Base-by-base conservation (phyloP, 345 rosid species). In the Aegle marmelos region DNA sequence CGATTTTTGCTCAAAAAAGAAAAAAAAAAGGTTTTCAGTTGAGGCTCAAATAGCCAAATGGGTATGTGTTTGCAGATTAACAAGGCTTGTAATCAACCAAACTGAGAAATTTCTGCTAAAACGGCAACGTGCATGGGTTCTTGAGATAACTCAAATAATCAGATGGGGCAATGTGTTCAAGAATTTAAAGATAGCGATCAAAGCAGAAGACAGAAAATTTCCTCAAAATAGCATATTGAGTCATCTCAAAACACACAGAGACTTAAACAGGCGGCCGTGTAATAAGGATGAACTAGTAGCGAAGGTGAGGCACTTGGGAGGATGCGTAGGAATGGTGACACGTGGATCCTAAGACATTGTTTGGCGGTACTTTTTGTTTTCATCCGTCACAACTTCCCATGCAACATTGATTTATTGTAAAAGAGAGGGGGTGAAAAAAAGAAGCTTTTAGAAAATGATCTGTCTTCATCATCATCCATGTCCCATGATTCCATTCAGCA, bases 31-130 rank as follows among this genome's bases (percentile, higher is more conserved):
- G 25, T 13, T 41, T 74, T 16, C 60, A 53, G 25, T 61, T 67
- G 45, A 6, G 28, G 9, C 77, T 66, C 59, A 73, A 56, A 79
- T 10, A 73, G 67, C 48, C 56, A 80, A 50, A 53, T 25, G 75
- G 53, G 70, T 64, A 54, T 30, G 54, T 2, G 64, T 74, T 24
- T 70, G 28, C 37, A 68, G 60, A 56, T 58, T 33, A 45, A 28
- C 48, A 54, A 77, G 22, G 37, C 58, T 64, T 28, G n/a, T 31
- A 56, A 76, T 67, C 65, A 64, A 64, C 24, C 61, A 64, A 34
- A 66, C 25, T 53, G 10, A 59, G 4, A 56, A 68, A 59, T 22
- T 70, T 48, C 45, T 17, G 25, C 21, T 17, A 60, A 67, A 78
- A 78, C 25, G 37, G 64, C 67, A 63, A 45, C 17, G 13, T 45